Base-by-base conservation (phyloP, 2,329 filamentous ascomycete genomes). In the Arthrinium phaeospermum region DNA sequence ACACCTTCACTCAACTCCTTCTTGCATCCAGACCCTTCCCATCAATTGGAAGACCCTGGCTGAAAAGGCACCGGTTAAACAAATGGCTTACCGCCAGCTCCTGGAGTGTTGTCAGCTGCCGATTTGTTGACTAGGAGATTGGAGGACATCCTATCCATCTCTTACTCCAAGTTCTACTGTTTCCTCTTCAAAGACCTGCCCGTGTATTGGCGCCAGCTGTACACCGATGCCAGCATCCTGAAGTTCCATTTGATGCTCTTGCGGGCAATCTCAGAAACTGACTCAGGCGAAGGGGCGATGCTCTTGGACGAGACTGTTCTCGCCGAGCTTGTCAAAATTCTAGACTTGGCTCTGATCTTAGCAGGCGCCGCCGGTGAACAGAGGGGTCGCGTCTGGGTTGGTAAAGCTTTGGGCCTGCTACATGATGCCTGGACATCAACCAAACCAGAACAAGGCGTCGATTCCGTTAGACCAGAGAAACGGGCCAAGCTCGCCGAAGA, bases 281-380 rank as follows among this genome's bases (percentile, higher is more conserved):
- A 68, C 51, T 12, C 68, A 44, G 3, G 67, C 64, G 14, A 73
- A 75, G 1, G 71, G 75, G 46, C 51, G 67, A 45, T 8, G 27
- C 57, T 24, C 64, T 61, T 71, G 61, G 30, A 73, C 27, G 49
- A 72, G 16, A 45, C 41, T 37, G 10, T 74, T 81, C 79, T 95
- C 4, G 86, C 89, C 46, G 80, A 85, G 1, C 85, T 93, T 1
- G 88, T 97, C 46, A 86, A 87, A 70, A 83, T 87, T 1, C 86
- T 98, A 1, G 95, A 98, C 77, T 90, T 91, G 80, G 91, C 93
- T 0, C 82, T 97, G 64, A 94, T 97, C 67, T 88, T 95, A 71
- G 90, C 93, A 0, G 93, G 93, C 0, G 92, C 88, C 0, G 89
- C 89, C 1, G 85, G 87, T 0, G 75, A 80, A 44, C 72, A 79